Evolutionary conservation across 257 asterid genomes (phyloP), one percentile per base, ranked within the genome.

Genomic region (Oldenlandia corymbosa): DNA sequence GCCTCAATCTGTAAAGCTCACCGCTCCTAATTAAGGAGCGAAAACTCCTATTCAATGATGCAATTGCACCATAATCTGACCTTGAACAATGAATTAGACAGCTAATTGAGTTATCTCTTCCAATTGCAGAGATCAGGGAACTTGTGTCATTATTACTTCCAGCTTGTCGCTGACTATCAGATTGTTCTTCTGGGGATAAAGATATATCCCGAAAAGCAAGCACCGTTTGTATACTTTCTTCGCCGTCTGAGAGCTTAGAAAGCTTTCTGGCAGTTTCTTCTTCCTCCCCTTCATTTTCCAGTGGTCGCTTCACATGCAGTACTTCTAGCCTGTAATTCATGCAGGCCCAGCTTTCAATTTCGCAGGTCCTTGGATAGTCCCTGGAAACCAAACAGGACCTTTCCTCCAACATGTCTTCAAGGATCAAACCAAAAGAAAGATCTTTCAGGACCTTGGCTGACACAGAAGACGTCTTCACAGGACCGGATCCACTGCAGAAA

Each of bases 81-180:
- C 99, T 78, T 12, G 99, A 90, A 87, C 89, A 84, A 27, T 60
- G 79, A 45, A 90, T 68, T 27, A 93, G 94, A 63, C 95, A 85
- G 66, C 78, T 83, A 20, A 93, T 83, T 1, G 97, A 84, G 83
- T 83, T 93, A 71, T 90, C 99, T 3, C 82, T 69, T 37, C 97
- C 99, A 28, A 93, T 88, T 43, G 77, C 87, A 26, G 84, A 62
- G 47, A 93, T 79, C n/a, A 93, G 82, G 20, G 96, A 79, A 57
- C 79, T 85, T 5, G 83, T 36, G 69, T 88, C 97, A 3, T 84
- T 75, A 72, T 78, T 74, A 63, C 78, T 87, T 26, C 73, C 80
- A 12, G 75, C 69, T 10, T 73, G 73, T 31, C 50, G 72, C 45
- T 61, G 74, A 27, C 66, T 60, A 10, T 64, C 58, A 28, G 88